Base-by-base conservation (phyloP, 1,284 basidiomycete genomes). In the Heterobasidion irregulare region DNA sequence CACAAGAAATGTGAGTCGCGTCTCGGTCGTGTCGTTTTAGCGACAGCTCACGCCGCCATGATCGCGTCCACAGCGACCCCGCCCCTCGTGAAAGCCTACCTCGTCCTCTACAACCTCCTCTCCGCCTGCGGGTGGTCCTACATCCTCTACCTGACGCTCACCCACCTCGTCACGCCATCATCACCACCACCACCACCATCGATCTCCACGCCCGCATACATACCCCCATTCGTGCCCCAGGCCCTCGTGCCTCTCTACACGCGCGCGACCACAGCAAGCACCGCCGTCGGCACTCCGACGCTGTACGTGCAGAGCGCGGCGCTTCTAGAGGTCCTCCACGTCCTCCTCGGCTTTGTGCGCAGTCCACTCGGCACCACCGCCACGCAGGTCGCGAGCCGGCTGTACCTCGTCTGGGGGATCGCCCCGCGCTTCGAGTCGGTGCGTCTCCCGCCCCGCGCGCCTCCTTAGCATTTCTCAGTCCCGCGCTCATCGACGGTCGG, bases 351-450 rank as follows among this genome's bases (percentile, higher is more conserved):
- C 0, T 84, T 85, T 75, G 97, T 99, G n/a, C 75, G 87, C 51
- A 89, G 86, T 55, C 86, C 92, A 2, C 70, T 94, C n/a, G 76
- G 73, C 7, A 97, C 95, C 0, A 93, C 93, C 1, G 72, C 76
- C 2, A 82, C 88, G 64, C 96, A 99, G 73, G 94, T 99, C 50
- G 79, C 84, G 0, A 94, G 90, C 61, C 76, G 96, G 46, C 74
- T 98, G 12, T 87, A 88, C 69, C 76, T 95, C 53, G 86, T 98
- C 0, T 98, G 94, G 94, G 90, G 83, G 9, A 78, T 94, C 53
- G 80, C 83, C 1, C 79, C 83, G 60, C 76, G 78, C 56, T 89
- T 84, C 62, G 69, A 74, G 10, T 64, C 67, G 56, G 82, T 84
- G 57, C 61, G 78, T 74, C 16, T 32, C 7, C 35, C 32, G 8